phyloP scores from a whole-genome alignment of 1,139 yeast species.

The Zygosaccharomyces pseudobailii region DNA sequence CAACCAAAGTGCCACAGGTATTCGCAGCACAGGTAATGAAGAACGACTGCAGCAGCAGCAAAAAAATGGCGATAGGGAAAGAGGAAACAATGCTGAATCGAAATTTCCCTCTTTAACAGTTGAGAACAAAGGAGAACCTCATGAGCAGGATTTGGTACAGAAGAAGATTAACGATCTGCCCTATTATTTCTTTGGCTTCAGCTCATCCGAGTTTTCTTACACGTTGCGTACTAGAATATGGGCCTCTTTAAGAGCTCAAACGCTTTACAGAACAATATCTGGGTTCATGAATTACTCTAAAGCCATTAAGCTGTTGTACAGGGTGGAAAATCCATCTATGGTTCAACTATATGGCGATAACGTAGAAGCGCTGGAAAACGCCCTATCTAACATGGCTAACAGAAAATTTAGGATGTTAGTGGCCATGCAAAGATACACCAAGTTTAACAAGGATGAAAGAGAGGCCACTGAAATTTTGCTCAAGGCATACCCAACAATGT shows the following conservation, averaged over 20 bases:
- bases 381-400: constrained; percentile 48
- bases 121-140: constrained; percentile 2
- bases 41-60: constrained; percentile 13
- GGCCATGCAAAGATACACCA: constrained; percentile 63
- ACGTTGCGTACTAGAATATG: constrained; percentile 69
- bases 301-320: constrained; percentile 62
- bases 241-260: constrained; percentile 78
- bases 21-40: not conserved
- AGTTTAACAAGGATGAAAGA: constrained; percentile 49
- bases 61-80: not conserved
- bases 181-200: constrained; percentile 66
- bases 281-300: constrained; percentile 69
- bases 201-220: constrained; percentile 54
- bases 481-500: constrained; percentile 56
- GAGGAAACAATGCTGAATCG: not conserved
- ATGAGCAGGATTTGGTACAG: constrained; percentile 36
- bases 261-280: constrained; percentile 69
- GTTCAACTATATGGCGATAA: constrained; percentile 38
- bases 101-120: not conserved
- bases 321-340: constrained; percentile 56
- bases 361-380: constrained; percentile 38
- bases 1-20: constrained; percentile 2
- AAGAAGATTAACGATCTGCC: constrained; percentile 56
- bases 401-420: constrained; percentile 65
- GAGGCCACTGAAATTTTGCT: constrained; percentile 54